Evolutionary conservation across 1,139 yeast genomes (phyloP), one percentile per base, ranked within the genome.

Genomic region (Pneumocystis carinii): DNA sequence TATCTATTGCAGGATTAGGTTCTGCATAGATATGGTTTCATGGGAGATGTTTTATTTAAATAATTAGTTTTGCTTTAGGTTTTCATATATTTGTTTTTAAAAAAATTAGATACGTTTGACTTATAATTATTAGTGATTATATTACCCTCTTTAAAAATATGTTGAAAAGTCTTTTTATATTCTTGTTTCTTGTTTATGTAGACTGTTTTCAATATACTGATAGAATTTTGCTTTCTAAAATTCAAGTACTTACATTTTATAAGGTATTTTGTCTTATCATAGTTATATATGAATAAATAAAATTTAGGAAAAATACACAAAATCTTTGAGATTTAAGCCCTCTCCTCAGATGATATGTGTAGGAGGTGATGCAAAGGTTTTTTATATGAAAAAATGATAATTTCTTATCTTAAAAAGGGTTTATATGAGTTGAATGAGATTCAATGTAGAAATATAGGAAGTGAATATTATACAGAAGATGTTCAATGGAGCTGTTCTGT

Each of bases 1-100:
- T 92, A 71, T 86, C 85, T 68, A 90, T 92, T 63, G 78, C 89
- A 4, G 64, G 63, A 4, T 55, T 67, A 36, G 27, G 59, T 37
- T 57, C 61, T 39, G 32, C 32, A 48, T 48, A 29, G 27, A 5
- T 8, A 48, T 48, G 4, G 7, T 24, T 48, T n/a, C 12, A 12
- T 24, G 2, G 4, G 12, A 14, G 3, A n/a, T 48, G 29, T 24
- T 8, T 48, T 15, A 12, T 24, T 24, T 48, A 24, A 24, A 24
- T 48, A n/a, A 6, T 24, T 48, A 48, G 2, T 19, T 24, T 48
- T 48, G 10, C n/a, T 48, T 48, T 48, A 29, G 29, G 55, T 24
- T 48, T 48, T 48, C n/a, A 41, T 41, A 41, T 41, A 17, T 41
- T 48, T 12, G 32, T 24, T 15, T 48, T 48, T 48, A 24, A 48